These are phyloP conservation scores for Ustulina deusta DNA, from an alignment of 2,329 filamentous ascomycete species.

Conservation along the genomic window DNA sequence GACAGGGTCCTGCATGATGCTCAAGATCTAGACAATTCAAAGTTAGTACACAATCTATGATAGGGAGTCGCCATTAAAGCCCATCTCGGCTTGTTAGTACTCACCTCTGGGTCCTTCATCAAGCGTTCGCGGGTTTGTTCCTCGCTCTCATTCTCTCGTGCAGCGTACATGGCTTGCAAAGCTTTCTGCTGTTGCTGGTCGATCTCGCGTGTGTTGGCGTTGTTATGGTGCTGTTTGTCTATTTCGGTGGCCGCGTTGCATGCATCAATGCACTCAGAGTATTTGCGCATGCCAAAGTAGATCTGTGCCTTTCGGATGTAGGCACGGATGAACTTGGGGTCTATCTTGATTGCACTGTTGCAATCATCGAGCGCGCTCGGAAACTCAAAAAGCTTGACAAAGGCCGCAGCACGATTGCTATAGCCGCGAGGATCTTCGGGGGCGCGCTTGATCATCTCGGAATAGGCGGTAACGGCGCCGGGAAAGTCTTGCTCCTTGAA, in stretches of 20 bases:
- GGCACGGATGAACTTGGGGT: constrained; percentile 91
- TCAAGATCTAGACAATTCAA: constrained; percentile 73
- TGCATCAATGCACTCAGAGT: constrained; percentile 91
- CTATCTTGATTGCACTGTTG: constrained; percentile 88
- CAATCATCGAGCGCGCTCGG: constrained; percentile 94
- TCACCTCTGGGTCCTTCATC: constrained; percentile 88
- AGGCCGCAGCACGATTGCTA: constrained; percentile 95
- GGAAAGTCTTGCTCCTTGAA: constrained; percentile 99
- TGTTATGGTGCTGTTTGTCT: constrained; percentile 74
- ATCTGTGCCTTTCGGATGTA: constrained; percentile 98
- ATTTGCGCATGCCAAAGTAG: constrained; percentile 97
- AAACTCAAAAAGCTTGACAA: constrained; percentile 97
- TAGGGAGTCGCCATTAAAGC: neutral
- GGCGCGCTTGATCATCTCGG: constrained; percentile 95
- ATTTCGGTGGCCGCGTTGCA: constrained; percentile 84
- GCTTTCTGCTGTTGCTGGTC: constrained; percentile 96
- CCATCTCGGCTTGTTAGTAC: constrained; percentile 49
- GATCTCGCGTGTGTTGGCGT: constrained; percentile 90
- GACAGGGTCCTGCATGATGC: constrained; percentile 92
- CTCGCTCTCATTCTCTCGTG: constrained; percentile 94
- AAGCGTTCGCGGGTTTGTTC: constrained; percentile 94
- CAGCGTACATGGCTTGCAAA: constrained; percentile 86
- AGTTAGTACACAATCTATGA: constrained; percentile 45
- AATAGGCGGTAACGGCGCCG: constrained; percentile 91
- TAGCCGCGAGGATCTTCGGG: constrained; percentile 94